These are phyloP conservation scores for Emericellopsis cladophorae DNA, from an alignment of 2,329 filamentous ascomycete species.

Conservation along the genomic window DNA sequence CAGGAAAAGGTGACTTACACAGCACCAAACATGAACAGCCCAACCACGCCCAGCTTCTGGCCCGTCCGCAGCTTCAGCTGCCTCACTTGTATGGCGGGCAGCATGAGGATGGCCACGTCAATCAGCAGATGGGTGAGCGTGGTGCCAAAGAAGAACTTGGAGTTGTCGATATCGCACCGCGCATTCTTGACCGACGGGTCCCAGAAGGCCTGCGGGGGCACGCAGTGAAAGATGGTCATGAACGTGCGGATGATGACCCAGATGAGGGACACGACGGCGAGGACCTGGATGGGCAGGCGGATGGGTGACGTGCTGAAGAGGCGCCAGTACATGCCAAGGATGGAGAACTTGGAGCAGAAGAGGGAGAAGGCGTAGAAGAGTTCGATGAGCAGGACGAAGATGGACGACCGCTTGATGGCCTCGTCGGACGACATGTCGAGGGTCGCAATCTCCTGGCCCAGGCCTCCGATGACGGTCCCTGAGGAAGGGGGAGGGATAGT, in stretches of 20 bases:
- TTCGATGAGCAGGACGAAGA: constrained; percentile 11
- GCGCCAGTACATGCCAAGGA: constrained; percentile 17
- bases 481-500: neutral
- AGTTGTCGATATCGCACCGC: constrained; percentile 12
- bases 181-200: constrained; percentile 8
- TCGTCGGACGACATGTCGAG: neutral
- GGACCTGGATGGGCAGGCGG: constrained; percentile 11
- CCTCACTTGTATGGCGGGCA: constrained; percentile 11
- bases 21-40: constrained; percentile 10
- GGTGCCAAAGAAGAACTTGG: constrained; percentile 13
- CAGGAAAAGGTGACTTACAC: constrained; percentile 5
- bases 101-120: constrained; percentile 11
- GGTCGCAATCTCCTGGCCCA: neutral
- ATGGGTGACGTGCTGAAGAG: constrained; percentile 12
- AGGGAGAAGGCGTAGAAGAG: constrained; percentile 14
- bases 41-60: constrained; percentile 8
- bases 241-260: constrained; percentile 16
- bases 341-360: constrained; percentile 12
- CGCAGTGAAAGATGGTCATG: constrained; percentile 15
- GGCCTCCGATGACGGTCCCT: neutral
- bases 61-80: constrained; percentile 8
- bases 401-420: constrained; percentile 7
- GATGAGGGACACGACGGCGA: constrained; percentile 8
- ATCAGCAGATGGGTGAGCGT: constrained; percentile 11
- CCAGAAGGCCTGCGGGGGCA: constrained; percentile 16